These are phyloP conservation scores for Tolypocladium album DNA, from an alignment of 2,329 filamentous ascomycete genomes.

Conservation along the genomic window DNA sequence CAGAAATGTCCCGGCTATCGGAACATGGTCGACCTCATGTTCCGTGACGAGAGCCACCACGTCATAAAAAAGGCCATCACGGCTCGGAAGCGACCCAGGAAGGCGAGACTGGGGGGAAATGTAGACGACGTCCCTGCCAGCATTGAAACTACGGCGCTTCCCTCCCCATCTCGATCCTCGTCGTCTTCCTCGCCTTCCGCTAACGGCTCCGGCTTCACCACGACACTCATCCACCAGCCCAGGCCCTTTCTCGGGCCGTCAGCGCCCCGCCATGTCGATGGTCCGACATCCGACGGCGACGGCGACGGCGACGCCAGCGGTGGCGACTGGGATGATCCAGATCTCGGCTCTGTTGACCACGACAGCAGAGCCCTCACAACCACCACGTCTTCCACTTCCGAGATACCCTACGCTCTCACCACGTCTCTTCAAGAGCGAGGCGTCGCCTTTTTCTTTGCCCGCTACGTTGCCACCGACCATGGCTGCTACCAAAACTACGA, in stretches of 20 bases:
- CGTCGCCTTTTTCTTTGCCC: constrained; percentile 39
- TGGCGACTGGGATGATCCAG: background rate
- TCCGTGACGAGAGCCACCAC: constrained; percentile 44
- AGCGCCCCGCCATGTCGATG: background rate
- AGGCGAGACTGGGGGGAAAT: constrained; percentile 7
- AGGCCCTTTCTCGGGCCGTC: constrained; percentile 1
- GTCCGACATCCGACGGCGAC: background rate
- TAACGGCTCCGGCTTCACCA: background rate
- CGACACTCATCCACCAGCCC: constrained; percentile 1
- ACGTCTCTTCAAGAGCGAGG: constrained; percentile 29
- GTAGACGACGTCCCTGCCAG: background rate
- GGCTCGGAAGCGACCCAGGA: constrained; percentile 13
- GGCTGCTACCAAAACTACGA: constrained; percentile 39
- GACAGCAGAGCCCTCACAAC: background rate
- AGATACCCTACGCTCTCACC: constrained; percentile 7
- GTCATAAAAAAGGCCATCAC: constrained; percentile 41
- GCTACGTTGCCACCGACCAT: constrained; percentile 36
- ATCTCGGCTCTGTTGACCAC: background rate
- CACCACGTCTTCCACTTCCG: background rate
- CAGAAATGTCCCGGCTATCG: constrained; percentile 44
- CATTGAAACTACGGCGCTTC: background rate
- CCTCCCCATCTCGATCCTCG: constrained; percentile 1
- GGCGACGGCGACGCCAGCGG: background rate
- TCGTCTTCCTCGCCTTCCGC: background rate
- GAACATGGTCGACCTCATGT: constrained; percentile 45